Evolutionary conservation across 495 filamentous ascomycete genomes (phyloP).

Genomic region (Penicillium silybi): DNA sequence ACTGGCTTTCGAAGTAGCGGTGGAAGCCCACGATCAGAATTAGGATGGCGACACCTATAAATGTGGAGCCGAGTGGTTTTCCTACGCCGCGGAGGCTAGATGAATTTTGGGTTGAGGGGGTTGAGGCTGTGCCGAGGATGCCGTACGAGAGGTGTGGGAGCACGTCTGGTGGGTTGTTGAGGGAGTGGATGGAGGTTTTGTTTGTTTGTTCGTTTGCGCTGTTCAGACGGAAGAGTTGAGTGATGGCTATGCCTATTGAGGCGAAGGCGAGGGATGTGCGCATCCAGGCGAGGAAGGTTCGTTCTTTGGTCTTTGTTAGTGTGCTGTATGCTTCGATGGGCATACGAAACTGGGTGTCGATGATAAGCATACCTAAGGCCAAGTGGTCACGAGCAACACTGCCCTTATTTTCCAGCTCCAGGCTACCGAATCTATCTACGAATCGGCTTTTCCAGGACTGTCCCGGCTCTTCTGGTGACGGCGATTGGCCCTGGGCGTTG

Average conservation of each 20-base stretch:
- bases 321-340: conserved; percentile 16
- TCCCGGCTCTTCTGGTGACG: conserved; percentile 13
- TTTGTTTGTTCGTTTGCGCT: conserved; percentile 37
- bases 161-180: conserved; percentile 13
- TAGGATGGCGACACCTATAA: conserved; percentile 81
- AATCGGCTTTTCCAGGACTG: conserved; percentile 48
- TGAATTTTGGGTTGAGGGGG: conserved; percentile 7
- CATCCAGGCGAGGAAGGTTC: conserved; percentile 96
- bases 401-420: conserved; percentile 96
- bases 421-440: conserved; percentile 67
- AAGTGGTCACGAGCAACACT: conserved; percentile 93
- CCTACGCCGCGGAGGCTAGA: conserved; percentile 69
- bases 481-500: neutral
- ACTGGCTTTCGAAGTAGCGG: conserved; percentile 61
- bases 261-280: conserved; percentile 94
- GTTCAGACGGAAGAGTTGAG: conserved; percentile 94
- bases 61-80: conserved; percentile 90
- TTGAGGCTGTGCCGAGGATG: conserved; percentile 4
- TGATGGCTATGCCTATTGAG: conserved; percentile 92
- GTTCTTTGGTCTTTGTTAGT: conserved; percentile 56
- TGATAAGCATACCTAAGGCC: conserved; percentile 67
- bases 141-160: conserved; percentile 17
- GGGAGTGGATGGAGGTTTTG: neutral
- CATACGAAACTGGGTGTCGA: neutral
- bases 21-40: conserved; percentile 80